Base-by-base conservation (phyloP, 208 protist species). In the Endotrypanum monterogeii region DNA sequence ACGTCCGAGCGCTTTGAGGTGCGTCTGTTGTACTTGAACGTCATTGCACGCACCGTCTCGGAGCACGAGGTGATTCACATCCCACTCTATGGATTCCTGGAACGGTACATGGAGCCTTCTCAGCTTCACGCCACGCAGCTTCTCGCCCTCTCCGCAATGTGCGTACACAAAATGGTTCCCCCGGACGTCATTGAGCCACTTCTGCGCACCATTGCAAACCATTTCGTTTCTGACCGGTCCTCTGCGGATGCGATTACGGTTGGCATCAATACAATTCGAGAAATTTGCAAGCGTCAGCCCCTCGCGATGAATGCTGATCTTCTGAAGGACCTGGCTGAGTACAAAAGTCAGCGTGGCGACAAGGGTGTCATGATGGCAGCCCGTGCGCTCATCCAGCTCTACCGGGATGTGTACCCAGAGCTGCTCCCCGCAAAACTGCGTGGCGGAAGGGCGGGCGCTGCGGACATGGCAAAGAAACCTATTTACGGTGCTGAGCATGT, bases 351-450 rank as follows among this genome's bases (percentile, higher is more conserved):
- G 67, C 87, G 92, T 9, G 93, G 96, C n/a, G 94, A 99, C 74
- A 98, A 98, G 68, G 92, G 96, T 74, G 98, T 99, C 2, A 94
- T 98, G 54, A 98, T 98, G 92, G 98, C 98, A 5, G 91, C 98
- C 0, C 87, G 94, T 54, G 95, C 96, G 56, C 84, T 99, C 23
- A 94, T 99, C 67, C 86, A 98, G 70, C 88, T 99, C 9, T 99
- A 94, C 80, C 94, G 98, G 65, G 95, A 96, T 23, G 84, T 98
- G 14, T 94, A 99, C 79, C 98, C 99, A 16, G 88, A 94, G 48
- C 67, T 99, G n/a, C 86, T 99, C n/a, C 93, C 88, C 14, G 88
- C 89, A 35, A 98, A 98, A 76, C 87, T 98, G 56, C 91, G 98
- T 18, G 96, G 90, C 32, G 81, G 80, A 69, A 84, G 84, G 52